Evolutionary conservation across 306 rosid genomes (phyloP).

Genomic region (Dalbergia cultrata): DNA sequence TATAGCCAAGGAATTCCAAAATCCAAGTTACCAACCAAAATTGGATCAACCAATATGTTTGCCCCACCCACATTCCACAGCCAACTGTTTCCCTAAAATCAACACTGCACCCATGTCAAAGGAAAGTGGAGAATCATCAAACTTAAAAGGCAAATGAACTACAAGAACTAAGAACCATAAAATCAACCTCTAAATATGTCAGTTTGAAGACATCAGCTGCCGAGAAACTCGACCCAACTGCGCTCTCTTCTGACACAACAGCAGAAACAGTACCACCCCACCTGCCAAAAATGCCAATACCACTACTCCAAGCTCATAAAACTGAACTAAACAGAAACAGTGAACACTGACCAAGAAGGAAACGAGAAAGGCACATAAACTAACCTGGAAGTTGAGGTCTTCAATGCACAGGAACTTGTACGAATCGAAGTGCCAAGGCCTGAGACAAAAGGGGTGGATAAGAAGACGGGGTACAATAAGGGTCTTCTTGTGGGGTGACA

Average conservation of each 20-base stretch:
- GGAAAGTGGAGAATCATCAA: slow-evolving; percentile 31
- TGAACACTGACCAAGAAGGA: background rate
- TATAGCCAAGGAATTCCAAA: slow-evolving; percentile 97
- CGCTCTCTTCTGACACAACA: slow-evolving; percentile 68
- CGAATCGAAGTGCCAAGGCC: slow-evolving; percentile 33
- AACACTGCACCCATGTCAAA: slow-evolving; percentile 34
- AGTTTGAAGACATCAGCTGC: slow-evolving; percentile 71
- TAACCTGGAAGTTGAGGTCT: slow-evolving; percentile 58
- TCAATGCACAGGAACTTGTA: slow-evolving; percentile 44
- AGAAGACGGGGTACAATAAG: slow-evolving; percentile 36
- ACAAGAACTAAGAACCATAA: slow-evolving; percentile 39
- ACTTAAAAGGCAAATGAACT: slow-evolving; percentile 31
- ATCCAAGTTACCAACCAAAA: slow-evolving; percentile 95
- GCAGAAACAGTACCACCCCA: slow-evolving; percentile 62
- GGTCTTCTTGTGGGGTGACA: slow-evolving; percentile 32
- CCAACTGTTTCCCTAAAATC: slow-evolving; percentile 87
- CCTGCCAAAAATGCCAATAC: slow-evolving; percentile 44
- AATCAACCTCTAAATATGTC: slow-evolving; percentile 87
- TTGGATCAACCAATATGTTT: slow-evolving; percentile 86
- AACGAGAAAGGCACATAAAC: slow-evolving; percentile 37
- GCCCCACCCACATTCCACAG: slow-evolving; percentile 78
- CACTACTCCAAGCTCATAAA: background rate
- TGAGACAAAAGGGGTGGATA: slow-evolving; percentile 42
- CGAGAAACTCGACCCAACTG: slow-evolving; percentile 60
- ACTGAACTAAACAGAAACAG: background rate